Base-by-base conservation (phyloP, 75 land plant species). In the Pseudotsuga menziesii region DNA sequence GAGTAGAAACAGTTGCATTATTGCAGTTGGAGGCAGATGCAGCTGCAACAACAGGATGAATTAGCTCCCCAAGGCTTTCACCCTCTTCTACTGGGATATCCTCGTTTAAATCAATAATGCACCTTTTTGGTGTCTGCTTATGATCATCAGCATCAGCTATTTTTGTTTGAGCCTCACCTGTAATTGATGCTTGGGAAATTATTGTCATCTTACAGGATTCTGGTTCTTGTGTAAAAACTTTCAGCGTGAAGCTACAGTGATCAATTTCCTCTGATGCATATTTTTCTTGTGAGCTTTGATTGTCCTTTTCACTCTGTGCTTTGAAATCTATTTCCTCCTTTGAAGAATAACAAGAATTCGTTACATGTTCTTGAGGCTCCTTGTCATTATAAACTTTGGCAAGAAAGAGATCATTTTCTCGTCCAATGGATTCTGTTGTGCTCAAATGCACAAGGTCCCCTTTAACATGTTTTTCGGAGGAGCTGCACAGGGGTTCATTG, bases 81-180 rank as follows among this genome's bases (percentile, higher is more conserved):
- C 58, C 32, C 3, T 90, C 94, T 22, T 96, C 98, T 36, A 76
- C 75, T 8, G 70, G 79, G 66, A 90, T 74, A 26, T 92, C 95
- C 75, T 87, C 87, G 78, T 96, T 94, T 29, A 96, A 80, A 83
- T 96, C 99, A 87, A 96, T 85, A 66, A 59, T 80, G 57, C 81
- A 82, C 19, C 20, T n/a, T 27, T 56, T 77, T 52, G 77, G 80
- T 15, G 60, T 80, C 32, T 72, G 11, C 19, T 75, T 79, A 32
- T 35, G 36, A 22, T 70, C 85, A 11, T 26, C 44, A n/a, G 75
- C 20, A 55, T 56, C 54, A 7, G 57, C 16, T 26, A 4, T 14
- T 52, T 54, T 73, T 25, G 58, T 56, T 48, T 25, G 27, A 26
- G 58, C 26, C 54, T 73, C 57, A 26, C 26, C 54, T 55, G 57